phyloP scores from a whole-genome alignment of 2,329 filamentous ascomycete genomes.

The Aspergillus costaricaensis region DNA sequence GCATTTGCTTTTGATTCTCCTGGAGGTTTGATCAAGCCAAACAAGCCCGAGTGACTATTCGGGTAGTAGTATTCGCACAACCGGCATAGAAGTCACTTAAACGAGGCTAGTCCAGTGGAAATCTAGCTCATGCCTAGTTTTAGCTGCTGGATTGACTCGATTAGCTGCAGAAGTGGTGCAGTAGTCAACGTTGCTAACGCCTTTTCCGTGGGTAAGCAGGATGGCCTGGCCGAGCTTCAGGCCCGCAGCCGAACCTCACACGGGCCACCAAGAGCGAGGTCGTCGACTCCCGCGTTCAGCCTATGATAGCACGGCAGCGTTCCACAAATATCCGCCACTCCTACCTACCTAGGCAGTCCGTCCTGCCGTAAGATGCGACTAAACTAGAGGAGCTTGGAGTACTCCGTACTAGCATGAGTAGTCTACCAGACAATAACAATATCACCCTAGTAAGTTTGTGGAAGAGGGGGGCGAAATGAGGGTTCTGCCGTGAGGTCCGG shows the following conservation, averaged over 20 bases:
- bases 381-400: neutral
- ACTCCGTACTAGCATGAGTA: neutral
- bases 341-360: neutral
- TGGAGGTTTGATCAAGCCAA: slow-evolving; percentile 3
- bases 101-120: slow-evolving; percentile 9
- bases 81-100: neutral
- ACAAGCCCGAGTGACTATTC: neutral
- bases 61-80: neutral
- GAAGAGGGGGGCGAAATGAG: no score
- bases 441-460: no score
- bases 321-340: slow-evolving; percentile 1
- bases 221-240: slow-evolving; percentile 14
- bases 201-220: slow-evolving; percentile 3
- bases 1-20: slow-evolving; percentile 1
- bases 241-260: neutral
- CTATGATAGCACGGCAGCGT: neutral
- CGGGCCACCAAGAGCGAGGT: neutral
- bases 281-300: neutral
- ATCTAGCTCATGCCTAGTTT: slow-evolving; percentile 1
- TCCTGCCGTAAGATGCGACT: neutral
- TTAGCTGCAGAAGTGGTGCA: slow-evolving; percentile 15
- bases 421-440: neutral
- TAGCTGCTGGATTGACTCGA: slow-evolving; percentile 14
- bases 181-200: slow-evolving; percentile 14
- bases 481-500: no score